Evolutionary conservation across 129 eudicot genomes (phyloP), one percentile per base, ranked within the genome.

Genomic region (Solidago caesia): DNA sequence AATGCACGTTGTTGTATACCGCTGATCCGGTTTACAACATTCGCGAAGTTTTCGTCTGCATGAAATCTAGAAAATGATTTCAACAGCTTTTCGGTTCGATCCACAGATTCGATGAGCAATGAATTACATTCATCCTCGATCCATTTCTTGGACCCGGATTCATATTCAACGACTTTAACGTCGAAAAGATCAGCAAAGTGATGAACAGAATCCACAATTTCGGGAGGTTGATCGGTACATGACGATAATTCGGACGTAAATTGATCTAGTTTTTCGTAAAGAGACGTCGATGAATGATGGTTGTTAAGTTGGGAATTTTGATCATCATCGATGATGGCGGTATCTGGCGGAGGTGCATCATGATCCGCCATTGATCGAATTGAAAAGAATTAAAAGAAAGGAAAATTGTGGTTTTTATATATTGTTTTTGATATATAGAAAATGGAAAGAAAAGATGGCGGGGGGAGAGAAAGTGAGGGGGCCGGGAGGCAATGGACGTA

Each of bases 1-100:
- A 94, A 80, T 7, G 84, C 93, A 8, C 96, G 96, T 42, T 88
- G 96, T 56, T 86, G 88, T 48, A 88, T 79, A 1, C 84, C 85
- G 5, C 91, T 96, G 48, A 83, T 44, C 68, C 80, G 80, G 70
- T 87, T 88, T 68, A 85, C 73, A 1, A 84, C 33, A 5, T 13
- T 49, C 2, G 79, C 81, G 55, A 81, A 85, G 15, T 71, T 68
- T 4, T 75, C 47, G 7, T 86, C 79, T 0, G 91, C 75, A 12
- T 81, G 74, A 55, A 84, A 88, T 58, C 71, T 66, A 5, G 73
- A 39, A 1, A 94, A 77, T 8, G 83, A 73, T 2, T 45, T 70
- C 2, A 68, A 75, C 10, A 94, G 73, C 45, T 81, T 84, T 13
- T 81, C 68, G 8, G 90, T 45, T 41, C 88, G 84, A 74, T 83